Percentiles rank a stretch among this genome's conserved stretches.
Evolutionary conservation across 2,329 filamentous ascomycete genomes (phyloP).

Genomic region (Exophiala alcalophila): DNA sequence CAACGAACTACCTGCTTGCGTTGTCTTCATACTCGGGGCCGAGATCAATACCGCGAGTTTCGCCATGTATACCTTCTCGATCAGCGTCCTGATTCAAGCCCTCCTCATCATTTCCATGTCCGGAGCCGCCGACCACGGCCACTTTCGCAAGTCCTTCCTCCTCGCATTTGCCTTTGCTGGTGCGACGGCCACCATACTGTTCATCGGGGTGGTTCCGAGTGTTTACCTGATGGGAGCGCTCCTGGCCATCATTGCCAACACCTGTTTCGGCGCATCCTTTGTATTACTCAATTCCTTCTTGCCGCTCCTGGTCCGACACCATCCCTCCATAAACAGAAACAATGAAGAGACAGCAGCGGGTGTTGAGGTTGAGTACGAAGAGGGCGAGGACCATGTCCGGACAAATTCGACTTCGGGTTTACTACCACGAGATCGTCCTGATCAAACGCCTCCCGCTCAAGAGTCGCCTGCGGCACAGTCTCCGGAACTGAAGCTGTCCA

Average conservation of each 20-base stretch:
- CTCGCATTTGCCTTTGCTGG: constrained; percentile 81
- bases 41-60: constrained; percentile 96
- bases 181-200: constrained; percentile 80
- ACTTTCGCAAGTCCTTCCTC: constrained; percentile 83
- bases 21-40: constrained; percentile 75
- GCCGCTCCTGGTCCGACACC: constrained; percentile 82
- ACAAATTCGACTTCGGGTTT: constrained; percentile 27
- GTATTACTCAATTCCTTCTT: constrained; percentile 94
- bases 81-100: constrained; percentile 85
- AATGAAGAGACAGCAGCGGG: constrained; percentile 10
- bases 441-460: constrained; percentile 16
- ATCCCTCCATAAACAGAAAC: constrained; percentile 53
- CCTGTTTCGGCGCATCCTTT: constrained; percentile 90
- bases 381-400: constrained; percentile 15
- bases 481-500: constrained; percentile 76
- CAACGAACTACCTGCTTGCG: constrained; percentile 50
- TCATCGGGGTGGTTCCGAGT: constrained; percentile 71
- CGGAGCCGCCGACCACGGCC: constrained; percentile 90
- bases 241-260: constrained; percentile 86
- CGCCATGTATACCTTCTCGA: constrained; percentile 96
- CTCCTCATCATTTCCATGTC: constrained; percentile 94
- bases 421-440: constrained; percentile 33
- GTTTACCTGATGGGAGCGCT: constrained; percentile 79
- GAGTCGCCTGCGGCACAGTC: constrained; percentile 42
- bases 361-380: constrained; percentile 13